Percentiles rank a stretch among this genome's conserved stretches.
These are phyloP conservation scores for Begonia loranthoides DNA, from an alignment of 306 rosid species.

Conservation along the genomic window DNA sequence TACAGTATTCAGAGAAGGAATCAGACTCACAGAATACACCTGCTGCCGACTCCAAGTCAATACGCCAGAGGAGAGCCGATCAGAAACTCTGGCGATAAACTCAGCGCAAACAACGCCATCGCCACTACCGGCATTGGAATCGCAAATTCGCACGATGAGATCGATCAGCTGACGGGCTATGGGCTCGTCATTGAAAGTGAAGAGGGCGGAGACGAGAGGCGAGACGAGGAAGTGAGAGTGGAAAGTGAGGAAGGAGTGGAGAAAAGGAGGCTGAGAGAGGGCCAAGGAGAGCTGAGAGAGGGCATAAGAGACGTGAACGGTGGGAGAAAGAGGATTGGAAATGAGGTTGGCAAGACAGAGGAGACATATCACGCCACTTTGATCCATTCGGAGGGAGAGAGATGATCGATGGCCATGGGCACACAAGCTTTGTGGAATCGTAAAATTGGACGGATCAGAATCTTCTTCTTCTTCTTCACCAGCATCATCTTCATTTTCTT, in stretches of 20 bases:
- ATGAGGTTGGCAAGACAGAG: constrained; percentile 78
- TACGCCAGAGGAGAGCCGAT: constrained; percentile 38
- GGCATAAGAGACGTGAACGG: constrained; percentile 76
- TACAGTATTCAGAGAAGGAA: too few species aligned
- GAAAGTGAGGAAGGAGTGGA: constrained; percentile 44
- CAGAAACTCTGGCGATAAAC: constrained; percentile 42
- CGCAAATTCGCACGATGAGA: constrained; percentile 37
- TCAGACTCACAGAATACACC: constrained; percentile 32
- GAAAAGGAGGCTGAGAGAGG: constrained; percentile 47
- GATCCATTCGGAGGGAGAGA: constrained; percentile 38
- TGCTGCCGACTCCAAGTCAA: constrained; percentile 70
- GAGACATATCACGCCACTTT: constrained; percentile 75
- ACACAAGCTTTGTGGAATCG: constrained; percentile 20
- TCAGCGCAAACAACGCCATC: constrained; percentile 27
- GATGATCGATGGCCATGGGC: constrained; percentile 75
- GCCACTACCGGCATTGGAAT: background rate
- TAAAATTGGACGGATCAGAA: too few species aligned
- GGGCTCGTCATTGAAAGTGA: constrained; percentile 51
- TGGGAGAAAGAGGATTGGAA: constrained; percentile 64
- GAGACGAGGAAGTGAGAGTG: constrained; percentile 68
- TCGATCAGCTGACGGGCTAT: constrained; percentile 43
- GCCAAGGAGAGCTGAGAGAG: constrained; percentile 77
- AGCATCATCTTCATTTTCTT: too few species aligned
- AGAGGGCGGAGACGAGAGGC: constrained; percentile 52
- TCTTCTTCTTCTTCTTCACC: too few species aligned